Conservation (phyloP, 2,329 filamentous ascomycete species). For the Aureobasidium sp. region DNA sequence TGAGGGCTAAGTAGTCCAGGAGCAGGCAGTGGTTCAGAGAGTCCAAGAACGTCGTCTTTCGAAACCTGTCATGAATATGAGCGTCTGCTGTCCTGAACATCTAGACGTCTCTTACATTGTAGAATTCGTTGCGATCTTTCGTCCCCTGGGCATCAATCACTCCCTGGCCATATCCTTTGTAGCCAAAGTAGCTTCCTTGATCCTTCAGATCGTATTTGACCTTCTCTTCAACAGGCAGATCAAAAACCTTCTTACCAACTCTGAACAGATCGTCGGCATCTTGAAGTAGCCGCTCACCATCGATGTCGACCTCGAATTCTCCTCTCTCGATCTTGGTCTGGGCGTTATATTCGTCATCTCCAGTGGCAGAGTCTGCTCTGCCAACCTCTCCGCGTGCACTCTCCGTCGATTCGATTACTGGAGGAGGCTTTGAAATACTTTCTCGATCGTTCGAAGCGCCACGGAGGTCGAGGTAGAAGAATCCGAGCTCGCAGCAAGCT, state of each 20-base stretch:
- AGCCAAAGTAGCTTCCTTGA: slow-evolving; percentile 45
- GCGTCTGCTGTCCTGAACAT: background rate
- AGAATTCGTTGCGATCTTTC: slow-evolving; percentile 45
- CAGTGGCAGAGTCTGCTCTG: background rate
- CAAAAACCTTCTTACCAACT: slow-evolving; percentile 39
- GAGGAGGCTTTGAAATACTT: background rate
- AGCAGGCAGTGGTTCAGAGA: slow-evolving; percentile 32
- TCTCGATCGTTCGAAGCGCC: slow-evolving; percentile 4
- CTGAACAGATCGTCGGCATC: slow-evolving; percentile 39
- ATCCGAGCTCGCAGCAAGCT: slow-evolving; percentile 40
- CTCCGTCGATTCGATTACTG: background rate
- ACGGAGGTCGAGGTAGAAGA: slow-evolving; percentile 48
- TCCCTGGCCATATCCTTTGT: slow-evolving; percentile 34
- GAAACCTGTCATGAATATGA: slow-evolving; percentile 27
- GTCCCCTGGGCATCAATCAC: slow-evolving; percentile 41
- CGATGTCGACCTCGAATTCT: slow-evolving; percentile 9
- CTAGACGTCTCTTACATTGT: slow-evolving; percentile 33
- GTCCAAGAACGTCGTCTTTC: slow-evolving; percentile 43
- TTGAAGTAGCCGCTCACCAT: slow-evolving; percentile 32
- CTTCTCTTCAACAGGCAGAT: slow-evolving; percentile 43
- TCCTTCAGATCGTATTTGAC: slow-evolving; percentile 44
- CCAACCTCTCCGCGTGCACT: background rate
- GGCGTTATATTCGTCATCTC: background rate
- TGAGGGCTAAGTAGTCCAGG: slow-evolving; percentile 33
- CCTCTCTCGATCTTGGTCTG: background rate